These are phyloP conservation scores for Fusarium citri DNA, from an alignment of 2,329 filamentous ascomycete genomes.

Conservation along the genomic window DNA sequence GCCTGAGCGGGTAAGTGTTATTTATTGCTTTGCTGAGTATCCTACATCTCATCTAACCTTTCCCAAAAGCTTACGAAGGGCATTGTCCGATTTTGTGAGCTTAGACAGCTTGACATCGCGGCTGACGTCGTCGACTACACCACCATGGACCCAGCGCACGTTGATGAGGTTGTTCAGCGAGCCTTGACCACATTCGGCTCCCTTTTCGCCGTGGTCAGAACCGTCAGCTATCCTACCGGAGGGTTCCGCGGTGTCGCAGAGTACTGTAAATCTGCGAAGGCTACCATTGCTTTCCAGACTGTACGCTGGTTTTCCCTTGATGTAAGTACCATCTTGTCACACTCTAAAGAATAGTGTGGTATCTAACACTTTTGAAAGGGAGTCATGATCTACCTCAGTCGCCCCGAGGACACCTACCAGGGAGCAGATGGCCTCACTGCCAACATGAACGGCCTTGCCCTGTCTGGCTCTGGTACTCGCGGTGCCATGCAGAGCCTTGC, in stretches of 20 bases:
- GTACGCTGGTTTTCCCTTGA: conserved; percentile 46
- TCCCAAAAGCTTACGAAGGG: conserved; percentile 4
- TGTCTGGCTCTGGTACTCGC: neutral
- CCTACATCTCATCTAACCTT: neutral
- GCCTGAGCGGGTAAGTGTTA: conserved; percentile 21
- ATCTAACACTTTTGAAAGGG: conserved; percentile 5
- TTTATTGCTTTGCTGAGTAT: neutral
- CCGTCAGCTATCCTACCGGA: conserved; percentile 55
- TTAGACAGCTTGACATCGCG: conserved; percentile 49
- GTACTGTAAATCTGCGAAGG: conserved; percentile 62
- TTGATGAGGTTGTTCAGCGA: conserved; percentile 48
- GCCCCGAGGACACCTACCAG: neutral
- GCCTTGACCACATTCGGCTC: conserved; percentile 62
- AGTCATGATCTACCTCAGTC: neutral
- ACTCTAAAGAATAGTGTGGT: conserved; percentile 1
- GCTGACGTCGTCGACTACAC: conserved; percentile 38
- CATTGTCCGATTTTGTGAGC: conserved; percentile 17
- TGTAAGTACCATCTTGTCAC: conserved; percentile 36
- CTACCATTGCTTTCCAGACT: conserved; percentile 54
- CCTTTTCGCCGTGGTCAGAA: conserved; percentile 63
- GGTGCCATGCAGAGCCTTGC: neutral
- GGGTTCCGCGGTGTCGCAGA: conserved; percentile 63
- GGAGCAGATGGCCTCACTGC: conserved; percentile 8
- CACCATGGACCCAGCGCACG: conserved; percentile 49
- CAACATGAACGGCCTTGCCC: conserved; percentile 36